Percentiles rank a stretch among this genome's conserved stretches.
Evolutionary conservation across 257 asterid genomes (phyloP).

Genomic region (Fraxinus cuspidata): DNA sequence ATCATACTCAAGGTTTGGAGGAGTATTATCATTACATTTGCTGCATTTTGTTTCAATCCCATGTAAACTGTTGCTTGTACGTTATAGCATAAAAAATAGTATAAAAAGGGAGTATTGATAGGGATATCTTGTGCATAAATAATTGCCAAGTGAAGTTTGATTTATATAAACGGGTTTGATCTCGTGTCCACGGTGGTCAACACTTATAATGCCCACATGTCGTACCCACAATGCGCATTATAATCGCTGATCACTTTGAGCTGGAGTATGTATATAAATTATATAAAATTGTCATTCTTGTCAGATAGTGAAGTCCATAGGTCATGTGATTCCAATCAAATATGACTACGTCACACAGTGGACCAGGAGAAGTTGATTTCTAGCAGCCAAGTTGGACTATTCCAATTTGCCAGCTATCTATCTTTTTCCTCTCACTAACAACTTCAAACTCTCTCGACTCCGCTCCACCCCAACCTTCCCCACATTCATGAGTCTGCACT

Average conservation of each 20-base stretch:
- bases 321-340: slow-evolving; percentile 15
- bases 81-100: background rate
- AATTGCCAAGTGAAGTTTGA: background rate
- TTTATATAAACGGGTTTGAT: background rate
- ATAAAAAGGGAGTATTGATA: background rate
- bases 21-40: too few relatives aligned
- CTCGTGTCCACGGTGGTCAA: too few relatives aligned
- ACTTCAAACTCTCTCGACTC: background rate
- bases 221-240: too few relatives aligned
- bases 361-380: slow-evolving; percentile 22
- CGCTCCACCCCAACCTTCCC: background rate
- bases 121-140: background rate
- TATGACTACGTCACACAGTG: slow-evolving; percentile 6
- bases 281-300: background rate
- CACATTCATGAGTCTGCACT: background rate
- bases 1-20: background rate
- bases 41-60: too few relatives aligned
- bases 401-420: slow-evolving; percentile 9
- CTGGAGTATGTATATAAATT: background rate
- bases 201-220: too few relatives aligned
- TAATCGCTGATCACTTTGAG: too few relatives aligned
- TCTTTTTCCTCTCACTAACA: slow-evolving; percentile 11
- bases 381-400: slow-evolving; percentile 21
- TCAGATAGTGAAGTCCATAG: slow-evolving; percentile 9
- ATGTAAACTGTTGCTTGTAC: too few relatives aligned